Base-by-base conservation (phyloP, 257 asterid genomes). In the Ocimum tenuiflorum region DNA sequence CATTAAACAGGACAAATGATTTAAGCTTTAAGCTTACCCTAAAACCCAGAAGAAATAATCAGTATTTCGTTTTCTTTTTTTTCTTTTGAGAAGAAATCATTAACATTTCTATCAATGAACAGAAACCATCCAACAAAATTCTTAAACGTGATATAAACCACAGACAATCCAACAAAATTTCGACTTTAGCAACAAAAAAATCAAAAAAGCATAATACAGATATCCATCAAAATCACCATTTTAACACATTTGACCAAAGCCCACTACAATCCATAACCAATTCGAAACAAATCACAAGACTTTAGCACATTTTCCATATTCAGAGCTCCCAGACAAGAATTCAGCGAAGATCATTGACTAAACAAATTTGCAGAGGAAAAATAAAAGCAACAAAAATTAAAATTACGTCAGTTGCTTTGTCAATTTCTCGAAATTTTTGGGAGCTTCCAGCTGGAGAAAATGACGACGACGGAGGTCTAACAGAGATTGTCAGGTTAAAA, bases 381-480 rank as follows among this genome's bases (percentile, higher is more conserved):
- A n/a, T n/a, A n/a, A n/a, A n/a, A n/a, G n/a, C n/a, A n/a, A n/a
- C n/a, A n/a, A n/a, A 65, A 38, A 46, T 3, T 18, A 3, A 59
- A 51, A 27, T n/a, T 39, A 53, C 18, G 67, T 51, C 13, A 52
- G 73, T 49, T 77, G 71, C 79, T 68, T 36, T 11, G 76, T 73
- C 67, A 36, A 65, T 64, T 22, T 14, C 73, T 65, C 67, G 54
- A 41, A 38, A 72, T 13, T 42, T 4, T 4, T 19, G 73, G 38
- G 74, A 69, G 67, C 66, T 68, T 69, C 76, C 57, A 33, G 69
- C 68, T 63, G 71, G 45, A 62, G 61, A 73, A 55, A 57, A 64
- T 41, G 77, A 63, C 31, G 65, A 72, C 50, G 75, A 59, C 1
- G 68, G 55, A 55, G 69, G 73, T 67, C 70, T n/a, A n/a, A n/a